Evolutionary conservation across 2,329 filamentous ascomycete genomes (phyloP), one percentile per base, ranked within the genome.

Genomic region (Neofusicoccum laricinum): DNA sequence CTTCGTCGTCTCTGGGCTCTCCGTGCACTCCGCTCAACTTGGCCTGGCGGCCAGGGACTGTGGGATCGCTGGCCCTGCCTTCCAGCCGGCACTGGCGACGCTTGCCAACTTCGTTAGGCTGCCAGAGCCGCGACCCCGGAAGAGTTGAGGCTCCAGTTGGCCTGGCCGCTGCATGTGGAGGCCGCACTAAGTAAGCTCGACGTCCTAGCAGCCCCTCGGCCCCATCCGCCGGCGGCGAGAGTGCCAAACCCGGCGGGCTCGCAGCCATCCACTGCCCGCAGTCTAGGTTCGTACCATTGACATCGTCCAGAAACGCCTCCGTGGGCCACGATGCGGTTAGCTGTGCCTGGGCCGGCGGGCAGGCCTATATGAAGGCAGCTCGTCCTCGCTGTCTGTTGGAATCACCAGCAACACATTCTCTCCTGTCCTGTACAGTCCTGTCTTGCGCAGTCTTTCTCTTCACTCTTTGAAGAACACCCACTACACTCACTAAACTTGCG

Each of bases 401-500:
- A 32, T 51, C 59, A 21, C 12, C 59, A 62, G 32, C 59, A 41
- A 11, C 59, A 51, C 12, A 15, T 46, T 62, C 59, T 36, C 48
- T 53, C 15, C 51, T 12, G 36, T 55, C 51, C 12, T 25, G 50
- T 5, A 55, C 50, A 30, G 46, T 34, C 41, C 36, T 25, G 30
- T 48, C 32, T 48, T 17, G 41, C 34, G 32, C 43, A 49, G 57
- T 61, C 46, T 17, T 62, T 62, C 36, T 62, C 45, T 40, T 49
- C 43, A 12, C 46, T 50, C 36, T 43, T 62, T 50, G 58, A 50
- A 61, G 58, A 50, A 41, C 58, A 50, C 25, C 48, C 36, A 41
- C 19, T n/a, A 32, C 61, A 53, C n/a, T 63, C 61, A 17, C 49
- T 63, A 17, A 45, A 41, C 12, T 19, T 5, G 12, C 48, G 25